Conservation (phyloP, 257 asterid genomes). For the Solanum sitiens region DNA sequence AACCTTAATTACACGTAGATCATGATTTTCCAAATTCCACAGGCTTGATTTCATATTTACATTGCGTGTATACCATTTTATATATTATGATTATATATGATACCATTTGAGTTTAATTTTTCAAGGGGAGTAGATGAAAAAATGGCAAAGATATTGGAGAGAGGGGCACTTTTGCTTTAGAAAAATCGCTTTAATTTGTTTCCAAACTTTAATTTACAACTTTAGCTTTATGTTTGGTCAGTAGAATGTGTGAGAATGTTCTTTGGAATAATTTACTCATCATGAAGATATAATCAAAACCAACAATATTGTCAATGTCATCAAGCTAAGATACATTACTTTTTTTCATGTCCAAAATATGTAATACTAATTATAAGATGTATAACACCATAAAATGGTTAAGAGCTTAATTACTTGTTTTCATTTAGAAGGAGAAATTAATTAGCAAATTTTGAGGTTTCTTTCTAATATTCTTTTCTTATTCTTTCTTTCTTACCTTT, state of each 20-base stretch:
- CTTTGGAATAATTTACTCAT: background rate
- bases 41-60: background rate
- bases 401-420: background rate
- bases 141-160: background rate
- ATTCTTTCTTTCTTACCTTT: background rate
- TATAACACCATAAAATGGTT: background rate
- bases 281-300: background rate
- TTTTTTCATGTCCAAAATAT: background rate
- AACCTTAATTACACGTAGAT: background rate
- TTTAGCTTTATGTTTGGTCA: constrained; percentile 1
- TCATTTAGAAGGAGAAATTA: background rate
- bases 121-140: background rate
- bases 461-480: background rate
- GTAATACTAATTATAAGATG: background rate
- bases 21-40: background rate
- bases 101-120: background rate
- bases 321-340: background rate
- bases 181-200: background rate
- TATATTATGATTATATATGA: background rate
- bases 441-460: background rate
- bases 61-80: background rate
- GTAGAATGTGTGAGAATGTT: background rate
- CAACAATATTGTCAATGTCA: background rate
- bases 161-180: background rate
- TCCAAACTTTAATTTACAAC: background rate